phyloP scores from a whole-genome alignment of 2,329 filamentous ascomycete species.

The Colletotrichum tofieldiae region DNA sequence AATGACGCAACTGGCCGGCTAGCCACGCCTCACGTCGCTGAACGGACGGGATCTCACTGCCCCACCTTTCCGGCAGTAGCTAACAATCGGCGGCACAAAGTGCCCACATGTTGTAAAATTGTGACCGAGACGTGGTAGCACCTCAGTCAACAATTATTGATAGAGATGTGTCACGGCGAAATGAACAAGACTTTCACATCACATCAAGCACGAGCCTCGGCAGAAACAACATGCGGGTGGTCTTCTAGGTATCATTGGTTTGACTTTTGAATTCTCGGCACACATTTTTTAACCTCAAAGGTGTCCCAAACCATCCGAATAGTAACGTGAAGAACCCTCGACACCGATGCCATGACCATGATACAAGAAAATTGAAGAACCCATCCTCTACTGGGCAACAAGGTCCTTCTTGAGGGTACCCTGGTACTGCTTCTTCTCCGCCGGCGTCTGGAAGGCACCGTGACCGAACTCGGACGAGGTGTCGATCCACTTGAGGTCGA shows the following conservation, averaged over 20 bases:
- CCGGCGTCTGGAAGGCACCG: constrained; percentile 98
- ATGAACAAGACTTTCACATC: not conserved
- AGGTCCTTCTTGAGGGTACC: constrained; percentile 99
- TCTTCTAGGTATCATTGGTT: constrained; percentile 44
- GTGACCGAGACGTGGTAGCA: too few relatives aligned
- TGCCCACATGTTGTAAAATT: not conserved
- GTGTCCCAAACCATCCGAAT: constrained; percentile 45
- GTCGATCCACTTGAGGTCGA: constrained; percentile 99
- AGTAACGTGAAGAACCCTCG: constrained; percentile 59
- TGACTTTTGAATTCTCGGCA: constrained; percentile 45
- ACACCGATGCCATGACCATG: constrained; percentile 70
- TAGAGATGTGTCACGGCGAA: too few relatives aligned
- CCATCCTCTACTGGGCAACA: constrained; percentile 60
- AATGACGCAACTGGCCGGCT: constrained; percentile 40
- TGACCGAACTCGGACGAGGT: constrained; percentile 99
- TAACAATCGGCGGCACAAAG: not conserved
- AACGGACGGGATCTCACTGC: constrained; percentile 1
- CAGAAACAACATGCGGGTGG: constrained; percentile 4
- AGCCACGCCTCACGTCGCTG: constrained; percentile 20
- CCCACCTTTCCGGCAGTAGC: constrained; percentile 25
- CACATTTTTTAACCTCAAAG: constrained; percentile 44
- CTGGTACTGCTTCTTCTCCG: constrained; percentile 98
- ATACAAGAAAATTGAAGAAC: constrained; percentile 59
- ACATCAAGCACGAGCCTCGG: not conserved
- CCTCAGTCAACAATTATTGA: not conserved